phyloP scores from a whole-genome alignment of 1,284 basidiomycete species.

The Pseudozyma tsukubaensis region DNA sequence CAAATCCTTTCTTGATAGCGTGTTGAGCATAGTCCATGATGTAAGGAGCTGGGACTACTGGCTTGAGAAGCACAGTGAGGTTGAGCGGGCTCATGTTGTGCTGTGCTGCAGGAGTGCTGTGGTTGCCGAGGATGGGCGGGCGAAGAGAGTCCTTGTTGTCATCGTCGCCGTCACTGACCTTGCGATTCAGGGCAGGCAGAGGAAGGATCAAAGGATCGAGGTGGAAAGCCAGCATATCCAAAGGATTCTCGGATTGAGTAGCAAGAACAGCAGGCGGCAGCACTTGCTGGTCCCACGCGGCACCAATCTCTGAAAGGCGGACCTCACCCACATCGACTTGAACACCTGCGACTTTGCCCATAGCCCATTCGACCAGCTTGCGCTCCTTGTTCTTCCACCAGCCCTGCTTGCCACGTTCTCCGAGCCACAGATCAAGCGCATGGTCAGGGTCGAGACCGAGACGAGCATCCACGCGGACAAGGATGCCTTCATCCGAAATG shows the following conservation, averaged over 20 bases:
- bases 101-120: conserved; percentile 52
- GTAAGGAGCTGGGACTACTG: conserved; percentile 54
- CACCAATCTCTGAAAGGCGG: conserved; percentile 46
- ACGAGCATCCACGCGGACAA: conserved; percentile 57
- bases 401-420: conserved; percentile 38
- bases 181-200: conserved; percentile 49
- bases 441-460: conserved; percentile 59
- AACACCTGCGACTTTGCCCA: conserved; percentile 58
- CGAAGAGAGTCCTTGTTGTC: conserved; percentile 22
- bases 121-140: conserved; percentile 48
- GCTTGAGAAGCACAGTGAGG: conserved; percentile 59
- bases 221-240: conserved; percentile 59
- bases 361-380: conserved; percentile 59
- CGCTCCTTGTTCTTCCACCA: conserved; percentile 59
- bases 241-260: conserved; percentile 17
- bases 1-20: conserved; percentile 47
- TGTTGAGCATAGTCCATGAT: conserved; percentile 54
- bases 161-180: conserved; percentile 18
- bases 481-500: conserved; percentile 56
- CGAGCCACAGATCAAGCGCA: conserved; percentile 62
- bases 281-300: conserved; percentile 26
- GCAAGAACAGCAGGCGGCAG: conserved; percentile 14
- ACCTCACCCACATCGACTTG: conserved; percentile 58
- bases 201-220: conserved; percentile 60
- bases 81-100: conserved; percentile 56